Evolutionary conservation across 1,139 yeast species (phyloP).

Genomic region (Entelexis paramagnoliae): DNA sequence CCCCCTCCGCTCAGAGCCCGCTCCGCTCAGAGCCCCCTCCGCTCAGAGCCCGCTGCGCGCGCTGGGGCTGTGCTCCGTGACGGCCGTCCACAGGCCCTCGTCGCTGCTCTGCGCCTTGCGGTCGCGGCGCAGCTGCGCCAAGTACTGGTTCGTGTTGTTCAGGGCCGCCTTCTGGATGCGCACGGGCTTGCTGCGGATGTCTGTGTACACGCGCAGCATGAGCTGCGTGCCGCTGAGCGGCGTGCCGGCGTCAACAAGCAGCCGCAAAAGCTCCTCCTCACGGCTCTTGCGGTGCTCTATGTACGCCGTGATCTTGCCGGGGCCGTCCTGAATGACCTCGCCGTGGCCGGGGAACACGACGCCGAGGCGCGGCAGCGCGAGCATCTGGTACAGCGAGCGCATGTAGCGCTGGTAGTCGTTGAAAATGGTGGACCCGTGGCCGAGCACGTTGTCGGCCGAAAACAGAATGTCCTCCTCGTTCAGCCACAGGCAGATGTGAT

Average conservation of each 20-base stretch:
- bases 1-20: not conserved
- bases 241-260: slow-evolving; percentile 18
- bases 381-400: slow-evolving; percentile 28
- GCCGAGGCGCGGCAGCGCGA: slow-evolving; percentile 22
- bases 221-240: slow-evolving; percentile 25
- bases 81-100: slow-evolving; percentile 9
- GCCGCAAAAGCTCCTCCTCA: slow-evolving; percentile 30
- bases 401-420: slow-evolving; percentile 30
- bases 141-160: slow-evolving; percentile 25
- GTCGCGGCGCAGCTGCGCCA: slow-evolving; percentile 30
- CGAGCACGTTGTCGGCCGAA: slow-evolving; percentile 35
- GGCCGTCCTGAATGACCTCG: slow-evolving; percentile 30
- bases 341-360: slow-evolving; percentile 36
- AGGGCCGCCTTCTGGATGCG: slow-evolving; percentile 26
- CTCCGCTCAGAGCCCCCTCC: not conserved
- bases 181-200: slow-evolving; percentile 29
- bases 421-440: slow-evolving; percentile 35
- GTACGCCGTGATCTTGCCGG: slow-evolving; percentile 29
- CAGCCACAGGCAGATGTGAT: slow-evolving; percentile 33
- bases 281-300: slow-evolving; percentile 32
- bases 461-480: slow-evolving; percentile 32
- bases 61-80: not conserved
- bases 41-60: slow-evolving; percentile 1
- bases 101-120: slow-evolving; percentile 9
- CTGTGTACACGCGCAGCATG: slow-evolving; percentile 29